phyloP scores from a whole-genome alignment of 805 yeast genomes.

The Starmerella vaccinii region DNA sequence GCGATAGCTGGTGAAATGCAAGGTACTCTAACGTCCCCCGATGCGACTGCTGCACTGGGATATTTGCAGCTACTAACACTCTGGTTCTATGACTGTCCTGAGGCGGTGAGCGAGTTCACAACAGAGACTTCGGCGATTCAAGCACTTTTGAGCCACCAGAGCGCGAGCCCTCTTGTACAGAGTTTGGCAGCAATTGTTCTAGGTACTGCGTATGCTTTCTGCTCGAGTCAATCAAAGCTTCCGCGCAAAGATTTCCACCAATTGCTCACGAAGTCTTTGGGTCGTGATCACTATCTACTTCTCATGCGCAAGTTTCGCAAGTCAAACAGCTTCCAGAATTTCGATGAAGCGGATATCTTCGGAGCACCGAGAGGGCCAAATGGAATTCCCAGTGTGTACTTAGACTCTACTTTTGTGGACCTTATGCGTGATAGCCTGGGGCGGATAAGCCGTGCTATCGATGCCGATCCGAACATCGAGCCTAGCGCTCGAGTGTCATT shows the following conservation, averaged over 20 bases:
- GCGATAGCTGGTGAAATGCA: conserved; percentile 67
- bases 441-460: conserved; percentile 60
- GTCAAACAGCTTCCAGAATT: conserved; percentile 43
- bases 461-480: conserved; percentile 62
- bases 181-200: conserved; percentile 63
- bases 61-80: conserved; percentile 61
- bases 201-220: conserved; percentile 74
- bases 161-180: conserved; percentile 49
- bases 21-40: conserved; percentile 48
- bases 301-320: conserved; percentile 66
- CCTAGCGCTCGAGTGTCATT: conserved; percentile 59
- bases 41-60: conserved; percentile 68
- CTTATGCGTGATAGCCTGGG: conserved; percentile 59
- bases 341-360: conserved; percentile 34
- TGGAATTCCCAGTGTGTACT: conserved; percentile 78
- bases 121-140: conserved; percentile 56
- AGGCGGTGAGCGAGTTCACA: conserved; percentile 66
- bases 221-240: conserved; percentile 45
- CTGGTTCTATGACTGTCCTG: conserved; percentile 70
- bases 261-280: conserved; percentile 59
- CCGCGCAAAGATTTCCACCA: conserved; percentile 49
- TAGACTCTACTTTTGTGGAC: conserved; percentile 52
- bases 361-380: conserved; percentile 57
- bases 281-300: conserved; percentile 66
- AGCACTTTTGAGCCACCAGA: conserved; percentile 56